Evolutionary conservation across 2,329 filamentous ascomycete species (phyloP), one percentile per base, ranked within the genome.

Genomic region (Botrytis galanthina): DNA sequence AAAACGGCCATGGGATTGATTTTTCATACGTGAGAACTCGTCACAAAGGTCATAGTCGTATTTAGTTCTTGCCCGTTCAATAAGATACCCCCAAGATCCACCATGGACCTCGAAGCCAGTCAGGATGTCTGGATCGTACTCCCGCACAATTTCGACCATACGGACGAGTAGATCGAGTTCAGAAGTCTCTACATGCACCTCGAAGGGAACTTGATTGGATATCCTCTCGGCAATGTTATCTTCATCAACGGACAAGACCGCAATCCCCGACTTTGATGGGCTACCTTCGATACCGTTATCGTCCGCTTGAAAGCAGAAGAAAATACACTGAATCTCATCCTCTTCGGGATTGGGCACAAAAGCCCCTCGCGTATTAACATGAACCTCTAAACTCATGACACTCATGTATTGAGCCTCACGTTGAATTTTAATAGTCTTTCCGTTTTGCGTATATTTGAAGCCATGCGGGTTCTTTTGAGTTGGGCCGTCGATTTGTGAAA

Each of bases 71-170:
- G 95, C 95, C 70, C 96, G 89, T 83, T 99, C 95, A 67, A 98
- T 95, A 54, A 99, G 82, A 81, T 97, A 99, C 1, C 97, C 96
- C 96, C 96, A 99, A 0, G 95, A 98, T 74, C 90, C 88, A 71
- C 94, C 93, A 79, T 98, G 94, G 0, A 98, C 94, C 82, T 99
- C 96, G 78, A 96, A 99, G 0, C 96, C 96, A 0, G 95, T 96
- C 60, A 99, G 85, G 42, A 99, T 93, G 79, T 99, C 96, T 0
- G 96, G 96, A 81, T 99, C 96, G 78, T 92, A 87, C 4, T 85
- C 85, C 54, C 94, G 90, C 32, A 99, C 95, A 78, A 97, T 91
- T 77, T 96, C 92, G 26, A 97, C 91, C 82, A 98, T 88, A n/a
- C 90, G 88, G 61, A 93, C 92, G 81, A 99, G 89, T 44, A 98